A percentile compares a stretch with the other conserved stretches of the same genome.
Conservation (phyloP, 2,329 filamentous ascomycete genomes). For the Sporothrix humicola region DNA sequence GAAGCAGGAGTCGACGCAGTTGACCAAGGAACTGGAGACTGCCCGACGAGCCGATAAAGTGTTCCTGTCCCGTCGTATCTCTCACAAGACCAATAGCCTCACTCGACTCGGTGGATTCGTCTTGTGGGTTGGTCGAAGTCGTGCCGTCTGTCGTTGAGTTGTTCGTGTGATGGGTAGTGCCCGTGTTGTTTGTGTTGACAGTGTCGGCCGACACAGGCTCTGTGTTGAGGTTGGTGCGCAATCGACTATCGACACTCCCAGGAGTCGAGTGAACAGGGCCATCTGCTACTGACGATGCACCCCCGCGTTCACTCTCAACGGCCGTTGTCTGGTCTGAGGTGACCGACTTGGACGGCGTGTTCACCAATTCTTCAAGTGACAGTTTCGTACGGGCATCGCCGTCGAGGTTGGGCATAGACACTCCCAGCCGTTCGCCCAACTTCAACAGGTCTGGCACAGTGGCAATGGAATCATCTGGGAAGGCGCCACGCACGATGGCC, state of each 20-base stretch:
- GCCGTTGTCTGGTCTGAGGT: not conserved
- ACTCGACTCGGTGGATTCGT: conserved; percentile 21
- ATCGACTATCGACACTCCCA: not conserved
- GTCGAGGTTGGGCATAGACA: conserved; percentile 45
- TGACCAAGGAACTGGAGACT: conserved; percentile 47
- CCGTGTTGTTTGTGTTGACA: not conserved
- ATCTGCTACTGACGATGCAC: not conserved
- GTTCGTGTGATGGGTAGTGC: not conserved
- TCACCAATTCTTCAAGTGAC: conserved; percentile 24
- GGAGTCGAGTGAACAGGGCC: not conserved
- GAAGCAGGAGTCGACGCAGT: conserved; percentile 43
- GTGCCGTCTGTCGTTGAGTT: not conserved
- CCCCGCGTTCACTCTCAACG: not conserved
- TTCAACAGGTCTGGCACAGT: conserved; percentile 43
- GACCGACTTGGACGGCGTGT: conserved; percentile 10
- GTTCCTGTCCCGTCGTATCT: conserved; percentile 46
- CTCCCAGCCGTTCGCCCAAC: conserved; percentile 44
- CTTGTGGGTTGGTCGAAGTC: not conserved
- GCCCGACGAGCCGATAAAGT: conserved; percentile 49
- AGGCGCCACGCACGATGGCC: conserved; percentile 46
- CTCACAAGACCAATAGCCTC: conserved; percentile 41
- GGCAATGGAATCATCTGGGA: conserved; percentile 44
- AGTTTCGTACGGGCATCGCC: not conserved
- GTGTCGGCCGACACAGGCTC: not conserved
- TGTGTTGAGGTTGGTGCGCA: not conserved